These are phyloP conservation scores for Mikania micrantha DNA, from an alignment of 129 eudicot species.

Conservation along the genomic window DNA sequence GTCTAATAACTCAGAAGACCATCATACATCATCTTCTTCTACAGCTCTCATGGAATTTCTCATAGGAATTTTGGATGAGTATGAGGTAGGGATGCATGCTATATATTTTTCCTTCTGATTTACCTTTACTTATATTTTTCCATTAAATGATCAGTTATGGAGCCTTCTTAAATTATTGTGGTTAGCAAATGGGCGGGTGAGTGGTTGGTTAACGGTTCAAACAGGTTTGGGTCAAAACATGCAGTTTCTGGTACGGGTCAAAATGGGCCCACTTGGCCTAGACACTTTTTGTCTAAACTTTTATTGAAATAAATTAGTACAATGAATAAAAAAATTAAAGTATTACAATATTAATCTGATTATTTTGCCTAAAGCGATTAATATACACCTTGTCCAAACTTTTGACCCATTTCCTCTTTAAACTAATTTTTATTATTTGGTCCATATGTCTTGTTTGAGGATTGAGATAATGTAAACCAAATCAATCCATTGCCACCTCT, in stretches of 20 bases:
- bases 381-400: not conserved
- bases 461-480: not conserved
- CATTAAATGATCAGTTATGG: constrained; percentile 10
- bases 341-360: not conserved
- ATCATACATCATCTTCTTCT: constrained; percentile 66
- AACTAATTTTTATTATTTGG: not conserved
- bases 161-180: not conserved
- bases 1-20: constrained; percentile 60
- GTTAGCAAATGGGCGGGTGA: not conserved
- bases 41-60: constrained; percentile 60
- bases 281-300: not conserved
- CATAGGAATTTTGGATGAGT: constrained; percentile 77
- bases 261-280: not conserved
- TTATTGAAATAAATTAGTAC: not conserved
- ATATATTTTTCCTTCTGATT: constrained; percentile 4
- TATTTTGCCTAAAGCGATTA: not conserved
- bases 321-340: not conserved
- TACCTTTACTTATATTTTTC: not conserved
- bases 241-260: not conserved
- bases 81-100: constrained; percentile 45
- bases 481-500: not conserved
- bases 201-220: not conserved
- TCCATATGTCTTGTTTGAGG: not conserved
- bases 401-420: not conserved
- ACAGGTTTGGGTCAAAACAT: not conserved